Conservation (phyloP, 495 filamentous ascomycete species). For the Penicillium odoratum region DNA sequence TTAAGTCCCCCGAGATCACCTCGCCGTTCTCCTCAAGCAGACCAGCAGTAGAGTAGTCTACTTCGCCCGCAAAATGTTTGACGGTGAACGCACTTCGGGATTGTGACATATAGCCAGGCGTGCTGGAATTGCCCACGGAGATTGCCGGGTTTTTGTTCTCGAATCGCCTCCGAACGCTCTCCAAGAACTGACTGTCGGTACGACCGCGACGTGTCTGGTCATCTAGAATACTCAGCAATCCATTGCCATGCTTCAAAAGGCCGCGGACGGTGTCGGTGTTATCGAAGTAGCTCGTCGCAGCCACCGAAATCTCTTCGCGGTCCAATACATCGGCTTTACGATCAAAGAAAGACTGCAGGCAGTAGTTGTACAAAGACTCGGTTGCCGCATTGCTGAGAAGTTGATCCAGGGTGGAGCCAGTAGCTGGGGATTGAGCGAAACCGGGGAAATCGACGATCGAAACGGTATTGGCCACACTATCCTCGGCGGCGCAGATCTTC, state of each 20-base stretch:
- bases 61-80: slow-evolving; percentile 92
- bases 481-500: slow-evolving; percentile 81
- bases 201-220: slow-evolving; percentile 89
- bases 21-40: slow-evolving; percentile 94
- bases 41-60: slow-evolving; percentile 87
- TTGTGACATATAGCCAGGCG: slow-evolving; percentile 76
- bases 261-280: slow-evolving; percentile 92
- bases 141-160: slow-evolving; percentile 93
- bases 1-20: slow-evolving; percentile 89
- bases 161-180: slow-evolving; percentile 87
- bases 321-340: slow-evolving; percentile 87
- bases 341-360: slow-evolving; percentile 93
- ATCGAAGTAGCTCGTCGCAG: slow-evolving; percentile 94
- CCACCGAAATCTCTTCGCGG: slow-evolving; percentile 83
- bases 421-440: slow-evolving; percentile 79
- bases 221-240: slow-evolving; percentile 88
- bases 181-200: slow-evolving; percentile 84
- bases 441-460: slow-evolving; percentile 96
- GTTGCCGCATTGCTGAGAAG: slow-evolving; percentile 91
- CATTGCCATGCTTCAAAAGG: slow-evolving; percentile 87
- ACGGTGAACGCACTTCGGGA: slow-evolving; percentile 78
- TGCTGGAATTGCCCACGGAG: slow-evolving; percentile 64
- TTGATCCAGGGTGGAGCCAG: slow-evolving; percentile 85
- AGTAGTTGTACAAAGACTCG: slow-evolving; percentile 89
- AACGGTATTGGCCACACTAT: slow-evolving; percentile 86